These are phyloP conservation scores for Cladobotryum mycophilum DNA, from an alignment of 2,329 filamentous ascomycete species.

Conservation along the genomic window DNA sequence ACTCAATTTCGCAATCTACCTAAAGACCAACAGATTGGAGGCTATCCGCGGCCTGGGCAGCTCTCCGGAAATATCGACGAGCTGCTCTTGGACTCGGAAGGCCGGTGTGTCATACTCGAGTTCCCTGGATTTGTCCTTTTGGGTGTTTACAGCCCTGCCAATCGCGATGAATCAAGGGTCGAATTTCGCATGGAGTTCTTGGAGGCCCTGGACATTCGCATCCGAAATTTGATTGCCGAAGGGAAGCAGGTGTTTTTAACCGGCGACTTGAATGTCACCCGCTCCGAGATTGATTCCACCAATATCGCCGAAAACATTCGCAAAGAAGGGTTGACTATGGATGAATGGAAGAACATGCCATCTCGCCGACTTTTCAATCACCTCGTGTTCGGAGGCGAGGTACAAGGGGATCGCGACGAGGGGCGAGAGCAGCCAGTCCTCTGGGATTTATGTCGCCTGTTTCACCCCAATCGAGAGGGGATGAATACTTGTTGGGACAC, in stretches of 20 bases:
- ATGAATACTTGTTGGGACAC: conserved; percentile 99
- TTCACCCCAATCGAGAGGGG: conserved; percentile 69
- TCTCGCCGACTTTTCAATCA: conserved; percentile 79
- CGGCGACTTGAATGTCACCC: conserved; percentile 80
- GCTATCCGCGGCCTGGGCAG: conserved; percentile 70
- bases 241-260: conserved; percentile 82
- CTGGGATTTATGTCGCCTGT: conserved; percentile 77
- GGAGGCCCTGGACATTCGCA: conserved; percentile 69
- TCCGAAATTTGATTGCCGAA: conserved; percentile 72
- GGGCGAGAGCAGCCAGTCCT: conserved; percentile 65
- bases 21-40: conserved; percentile 70
- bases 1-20: conserved; percentile 70
- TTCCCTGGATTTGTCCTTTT: conserved; percentile 93
- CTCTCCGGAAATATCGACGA: conserved; percentile 61
- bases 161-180: conserved; percentile 75
- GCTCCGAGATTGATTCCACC: conserved; percentile 67
- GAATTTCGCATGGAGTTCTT: conserved; percentile 79
- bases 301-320: conserved; percentile 64
- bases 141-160: conserved; percentile 87
- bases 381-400: conserved; percentile 66
- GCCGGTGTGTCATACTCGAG: conserved; percentile 83
- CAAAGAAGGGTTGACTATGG: conserved; percentile 60
- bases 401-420: conserved; percentile 60
- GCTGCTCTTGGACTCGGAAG: conserved; percentile 75
- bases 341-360: conserved; percentile 67